A percentile compares a stretch with the other conserved stretches of the same genome.
Evolutionary conservation across 2,329 filamentous ascomycete genomes (phyloP).

Genomic region (Colletotrichum trifolii): DNA sequence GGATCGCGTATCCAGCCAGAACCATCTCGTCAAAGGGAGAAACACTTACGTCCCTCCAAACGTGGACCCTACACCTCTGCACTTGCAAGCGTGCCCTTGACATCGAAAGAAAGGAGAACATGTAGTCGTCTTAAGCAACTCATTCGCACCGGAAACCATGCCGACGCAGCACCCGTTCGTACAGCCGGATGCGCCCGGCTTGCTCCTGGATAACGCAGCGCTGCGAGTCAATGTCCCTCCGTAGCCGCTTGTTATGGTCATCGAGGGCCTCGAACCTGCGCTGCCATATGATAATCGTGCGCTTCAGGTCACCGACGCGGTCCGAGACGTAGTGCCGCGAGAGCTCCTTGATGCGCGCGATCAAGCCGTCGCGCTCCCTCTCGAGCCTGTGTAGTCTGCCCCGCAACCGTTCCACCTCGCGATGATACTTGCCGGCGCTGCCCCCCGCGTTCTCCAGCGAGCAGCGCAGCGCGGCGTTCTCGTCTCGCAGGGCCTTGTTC

Average conservation of each 20-base stretch:
- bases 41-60: not conserved
- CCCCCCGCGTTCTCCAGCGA: constrained; percentile 48
- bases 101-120: constrained; percentile 5
- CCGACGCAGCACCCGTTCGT: constrained; percentile 40
- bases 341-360: constrained; percentile 47
- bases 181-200: constrained; percentile 36
- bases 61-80: not conserved
- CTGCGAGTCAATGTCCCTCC: constrained; percentile 33
- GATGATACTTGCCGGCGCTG: constrained; percentile 44
- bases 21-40: constrained; percentile 16
- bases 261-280: constrained; percentile 38
- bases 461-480: constrained; percentile 54
- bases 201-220: constrained; percentile 31
- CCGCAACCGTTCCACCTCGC: constrained; percentile 47
- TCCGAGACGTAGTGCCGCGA: constrained; percentile 44
- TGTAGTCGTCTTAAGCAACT: not conserved
- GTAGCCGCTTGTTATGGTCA: constrained; percentile 34
- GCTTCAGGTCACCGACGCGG: constrained; percentile 46
- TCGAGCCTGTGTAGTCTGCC: constrained; percentile 49
- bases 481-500: constrained; percentile 48
- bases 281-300: constrained; percentile 50
- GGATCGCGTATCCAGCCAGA: constrained; percentile 12
- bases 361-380: constrained; percentile 50
- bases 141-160: constrained; percentile 37
- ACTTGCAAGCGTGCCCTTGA: too few relatives aligned